phyloP scores from a whole-genome alignment of 441 rosid species.

The Jatropha multifida region DNA sequence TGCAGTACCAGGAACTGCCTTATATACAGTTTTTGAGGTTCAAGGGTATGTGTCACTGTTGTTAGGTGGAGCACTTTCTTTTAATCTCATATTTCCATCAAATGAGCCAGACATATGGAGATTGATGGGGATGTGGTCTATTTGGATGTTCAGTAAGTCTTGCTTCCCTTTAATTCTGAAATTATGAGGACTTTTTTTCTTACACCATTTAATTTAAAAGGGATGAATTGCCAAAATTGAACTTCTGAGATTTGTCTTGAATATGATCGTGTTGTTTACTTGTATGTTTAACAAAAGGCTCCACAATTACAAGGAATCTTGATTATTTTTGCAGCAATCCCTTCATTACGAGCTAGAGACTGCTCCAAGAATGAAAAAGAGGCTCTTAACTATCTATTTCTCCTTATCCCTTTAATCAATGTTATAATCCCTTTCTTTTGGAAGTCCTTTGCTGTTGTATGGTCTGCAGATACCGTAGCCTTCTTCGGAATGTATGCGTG shows the following conservation, averaged over 20 bases:
- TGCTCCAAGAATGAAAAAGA: constrained; percentile 92
- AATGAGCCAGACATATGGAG: constrained; percentile 94
- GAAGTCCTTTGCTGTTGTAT: constrained; percentile 88
- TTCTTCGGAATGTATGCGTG: constrained; percentile 94
- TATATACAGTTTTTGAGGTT: constrained; percentile 87
- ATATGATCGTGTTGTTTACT: not conserved
- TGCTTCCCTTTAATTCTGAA: not conserved
- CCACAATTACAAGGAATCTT: not conserved
- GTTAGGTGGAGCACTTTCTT: constrained; percentile 80
- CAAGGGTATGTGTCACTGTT: constrained; percentile 81
- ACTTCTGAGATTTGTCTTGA: not conserved
- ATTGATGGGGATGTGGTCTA: constrained; percentile 99
- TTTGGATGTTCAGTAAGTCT: constrained; percentile 97
- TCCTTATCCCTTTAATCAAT: constrained; percentile 75
- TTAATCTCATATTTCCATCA: constrained; percentile 85
- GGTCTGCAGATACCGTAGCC: constrained; percentile 90
- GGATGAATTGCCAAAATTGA: too few species aligned
- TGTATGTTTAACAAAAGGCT: not conserved
- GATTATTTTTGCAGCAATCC: constrained; percentile 59
- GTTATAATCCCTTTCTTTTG: constrained; percentile 84
- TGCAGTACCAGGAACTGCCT: constrained; percentile 82
- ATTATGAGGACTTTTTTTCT: too few species aligned
- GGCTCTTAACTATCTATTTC: constrained; percentile 90
- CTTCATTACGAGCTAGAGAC: constrained; percentile 91
- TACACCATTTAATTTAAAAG: too few species aligned